These are phyloP conservation scores for Eustoma russellianum DNA, from an alignment of 257 asterid species.

Conservation along the genomic window DNA sequence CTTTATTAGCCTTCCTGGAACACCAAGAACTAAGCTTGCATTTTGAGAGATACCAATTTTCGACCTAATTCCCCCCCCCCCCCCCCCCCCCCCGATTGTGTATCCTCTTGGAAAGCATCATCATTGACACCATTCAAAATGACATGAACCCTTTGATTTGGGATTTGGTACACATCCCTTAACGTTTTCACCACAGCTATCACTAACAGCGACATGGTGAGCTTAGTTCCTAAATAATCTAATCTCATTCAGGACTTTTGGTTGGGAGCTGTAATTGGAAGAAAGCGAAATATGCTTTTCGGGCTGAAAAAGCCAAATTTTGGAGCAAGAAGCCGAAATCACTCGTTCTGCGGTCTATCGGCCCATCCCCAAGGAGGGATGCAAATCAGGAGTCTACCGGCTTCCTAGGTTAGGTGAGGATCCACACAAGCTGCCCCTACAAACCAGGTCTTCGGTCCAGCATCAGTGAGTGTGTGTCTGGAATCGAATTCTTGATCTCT, in stretches of 20 bases:
- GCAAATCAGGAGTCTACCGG: too few species aligned
- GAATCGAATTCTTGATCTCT: too few species aligned
- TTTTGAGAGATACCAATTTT: constrained; percentile 60
- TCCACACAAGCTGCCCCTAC: too few species aligned
- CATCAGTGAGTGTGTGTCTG: too few species aligned
- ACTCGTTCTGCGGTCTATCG: too few species aligned
- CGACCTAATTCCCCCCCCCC: constrained; percentile 45
- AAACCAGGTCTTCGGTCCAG: too few species aligned
- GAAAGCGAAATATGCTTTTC: constrained; percentile 42
- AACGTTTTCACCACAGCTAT: constrained; percentile 89
- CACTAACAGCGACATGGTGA: constrained; percentile 85
- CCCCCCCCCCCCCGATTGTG: constrained; percentile 24
- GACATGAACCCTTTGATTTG: constrained; percentile 61
- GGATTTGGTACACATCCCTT: constrained; percentile 81
- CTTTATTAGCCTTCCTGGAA: constrained; percentile 80
- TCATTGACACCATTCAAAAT: constrained; percentile 74
- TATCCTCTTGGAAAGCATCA: constrained; percentile 49
- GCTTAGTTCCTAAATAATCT: constrained; percentile 66
- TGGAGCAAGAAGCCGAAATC: too few species aligned
- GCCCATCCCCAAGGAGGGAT: too few species aligned
- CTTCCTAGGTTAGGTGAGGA: too few species aligned
- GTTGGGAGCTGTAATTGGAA: constrained; percentile 51
- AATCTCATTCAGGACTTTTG: constrained; percentile 67
- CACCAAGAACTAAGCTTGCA: constrained; percentile 69
- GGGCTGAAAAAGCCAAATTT: constrained; percentile 38